A percentile compares a stretch with the other conserved stretches of the same genome.
phyloP scores from a whole-genome alignment of 352 stramenopile species.

The Pythium rishiriense region DNA sequence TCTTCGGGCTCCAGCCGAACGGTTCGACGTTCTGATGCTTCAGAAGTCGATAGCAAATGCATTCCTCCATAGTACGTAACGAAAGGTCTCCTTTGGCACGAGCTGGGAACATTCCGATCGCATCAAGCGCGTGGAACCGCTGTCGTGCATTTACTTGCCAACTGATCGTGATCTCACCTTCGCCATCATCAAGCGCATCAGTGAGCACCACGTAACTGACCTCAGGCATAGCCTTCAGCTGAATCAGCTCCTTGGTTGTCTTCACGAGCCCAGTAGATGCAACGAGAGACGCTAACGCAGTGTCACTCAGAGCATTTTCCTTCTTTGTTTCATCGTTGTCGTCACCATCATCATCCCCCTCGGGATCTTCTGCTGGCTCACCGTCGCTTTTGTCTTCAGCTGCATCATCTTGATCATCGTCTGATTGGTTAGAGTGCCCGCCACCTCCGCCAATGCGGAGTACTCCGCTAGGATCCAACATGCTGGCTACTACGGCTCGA shows the following conservation, averaged over 20 bases:
- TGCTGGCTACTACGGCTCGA: background rate
- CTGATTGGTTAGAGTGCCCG: slow-evolving; percentile 16
- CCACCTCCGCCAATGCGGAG: background rate
- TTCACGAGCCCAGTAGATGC: slow-evolving; percentile 31
- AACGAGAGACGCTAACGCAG: slow-evolving; percentile 25
- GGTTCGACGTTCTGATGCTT: slow-evolving; percentile 35
- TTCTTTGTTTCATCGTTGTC: slow-evolving; percentile 20
- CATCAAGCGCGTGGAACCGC: slow-evolving; percentile 55
- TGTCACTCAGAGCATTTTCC: slow-evolving; percentile 7
- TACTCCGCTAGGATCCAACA: background rate
- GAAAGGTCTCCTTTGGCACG: slow-evolving; percentile 32
- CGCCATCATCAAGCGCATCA: slow-evolving; percentile 43
- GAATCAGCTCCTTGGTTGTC: slow-evolving; percentile 40
- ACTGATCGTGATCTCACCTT: slow-evolving; percentile 57
- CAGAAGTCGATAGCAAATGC: slow-evolving; percentile 57
- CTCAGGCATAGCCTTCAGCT: slow-evolving; percentile 46
- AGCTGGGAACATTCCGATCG: slow-evolving; percentile 60
- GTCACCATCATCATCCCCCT: slow-evolving; percentile 25
- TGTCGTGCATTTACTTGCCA: slow-evolving; percentile 57
- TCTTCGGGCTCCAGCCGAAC: slow-evolving; percentile 50
- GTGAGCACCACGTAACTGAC: slow-evolving; percentile 55
- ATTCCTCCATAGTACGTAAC: slow-evolving; percentile 49
- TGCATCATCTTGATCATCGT: slow-evolving; percentile 10
- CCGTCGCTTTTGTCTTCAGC: slow-evolving; percentile 20
- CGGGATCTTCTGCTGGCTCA: slow-evolving; percentile 16